Evolutionary conservation across 345 rosid genomes (phyloP), one percentile per base, ranked within the genome.

Genomic region (Syzygium aromaticum): DNA sequence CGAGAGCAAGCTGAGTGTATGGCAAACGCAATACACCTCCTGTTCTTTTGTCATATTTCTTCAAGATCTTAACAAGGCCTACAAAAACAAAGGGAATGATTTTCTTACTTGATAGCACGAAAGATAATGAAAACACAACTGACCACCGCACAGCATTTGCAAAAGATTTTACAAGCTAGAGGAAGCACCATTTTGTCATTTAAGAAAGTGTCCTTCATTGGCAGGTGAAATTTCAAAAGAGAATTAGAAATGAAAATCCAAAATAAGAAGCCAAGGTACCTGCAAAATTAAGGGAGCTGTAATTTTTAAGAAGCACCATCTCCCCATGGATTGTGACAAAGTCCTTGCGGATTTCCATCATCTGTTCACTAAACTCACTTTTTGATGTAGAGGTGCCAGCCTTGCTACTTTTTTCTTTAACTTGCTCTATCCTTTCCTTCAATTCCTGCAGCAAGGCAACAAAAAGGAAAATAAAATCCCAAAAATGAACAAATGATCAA

Each of bases 281-380:
- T 91, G 98, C 98, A 89, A 97, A 96, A 88, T 96, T 97, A 12
- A 97, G 92, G 88, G 99, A 95, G 90, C 98, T 95, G 87, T 96
- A 96, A 90, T 95, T 95, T 93, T 96, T 95, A 2, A 96, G 93
- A 86, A 96, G 99, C 86, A 96, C 98, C 99, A 96, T 96, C 92
- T 97, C 96, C 85, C 98, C 98, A 73, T 97, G 99, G 88, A 97
- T 96, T 67, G 93, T 94, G 43, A 97, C 99, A 61, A 95, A 94
- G 90, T 94, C 98, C 92, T 91, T 95, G 51, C 98, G 99, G 78
- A 96, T 96, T 63, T 94, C 97, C 99, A 97, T 97, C 96, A 94
- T 95, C 89, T 96, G 98, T 89, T 95, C 97, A 51, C 97, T 94
- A 89, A 94, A 95, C 86, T 95, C 96, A 83, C 95, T 92, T 77